A percentile compares a stretch with the other conserved stretches of the same genome.
phyloP scores from a whole-genome alignment of 2,329 filamentous ascomycete genomes.

The Fusarium illudens region DNA sequence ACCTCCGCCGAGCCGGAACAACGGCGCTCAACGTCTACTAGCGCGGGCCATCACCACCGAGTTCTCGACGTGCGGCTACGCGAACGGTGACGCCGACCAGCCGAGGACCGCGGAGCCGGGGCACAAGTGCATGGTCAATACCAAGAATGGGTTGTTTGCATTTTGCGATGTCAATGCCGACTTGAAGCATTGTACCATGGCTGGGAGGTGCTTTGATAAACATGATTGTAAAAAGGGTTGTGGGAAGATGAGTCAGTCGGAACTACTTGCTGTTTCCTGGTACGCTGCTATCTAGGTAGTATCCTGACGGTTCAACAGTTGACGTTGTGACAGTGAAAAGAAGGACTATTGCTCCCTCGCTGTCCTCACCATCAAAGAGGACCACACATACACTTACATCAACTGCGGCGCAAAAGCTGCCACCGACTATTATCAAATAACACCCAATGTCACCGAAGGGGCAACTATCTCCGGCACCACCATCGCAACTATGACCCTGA shows the following conservation, averaged over 20 bases:
- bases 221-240: slow-evolving; percentile 46
- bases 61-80: slow-evolving; percentile 42
- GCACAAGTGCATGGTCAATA: slow-evolving; percentile 48
- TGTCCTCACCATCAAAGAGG: slow-evolving; percentile 44
- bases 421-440: slow-evolving; percentile 38
- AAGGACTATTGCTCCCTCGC: slow-evolving; percentile 46
- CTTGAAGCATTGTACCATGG: slow-evolving; percentile 44
- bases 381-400: slow-evolving; percentile 48
- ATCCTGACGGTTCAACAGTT: neutral
- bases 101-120: slow-evolving; percentile 44
- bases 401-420: slow-evolving; percentile 43
- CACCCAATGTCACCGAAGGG: slow-evolving; percentile 15
- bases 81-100: slow-evolving; percentile 40
- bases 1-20: no score
- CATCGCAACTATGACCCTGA: neutral
- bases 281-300: slow-evolving; percentile 23
- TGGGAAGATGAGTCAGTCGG: slow-evolving; percentile 31
- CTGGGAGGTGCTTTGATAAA: slow-evolving; percentile 48
- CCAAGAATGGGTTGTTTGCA: slow-evolving; percentile 46
- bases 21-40: neutral
- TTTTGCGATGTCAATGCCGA: slow-evolving; percentile 44
- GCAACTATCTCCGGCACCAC: neutral
- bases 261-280: slow-evolving; percentile 48
- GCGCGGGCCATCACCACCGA: slow-evolving; percentile 18
- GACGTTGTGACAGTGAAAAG: neutral